A percentile compares a stretch with the other conserved stretches of the same genome.
phyloP scores from a whole-genome alignment of 1,284 basidiomycete genomes.

The Cutaneotrichosporon cavernicola region DNA sequence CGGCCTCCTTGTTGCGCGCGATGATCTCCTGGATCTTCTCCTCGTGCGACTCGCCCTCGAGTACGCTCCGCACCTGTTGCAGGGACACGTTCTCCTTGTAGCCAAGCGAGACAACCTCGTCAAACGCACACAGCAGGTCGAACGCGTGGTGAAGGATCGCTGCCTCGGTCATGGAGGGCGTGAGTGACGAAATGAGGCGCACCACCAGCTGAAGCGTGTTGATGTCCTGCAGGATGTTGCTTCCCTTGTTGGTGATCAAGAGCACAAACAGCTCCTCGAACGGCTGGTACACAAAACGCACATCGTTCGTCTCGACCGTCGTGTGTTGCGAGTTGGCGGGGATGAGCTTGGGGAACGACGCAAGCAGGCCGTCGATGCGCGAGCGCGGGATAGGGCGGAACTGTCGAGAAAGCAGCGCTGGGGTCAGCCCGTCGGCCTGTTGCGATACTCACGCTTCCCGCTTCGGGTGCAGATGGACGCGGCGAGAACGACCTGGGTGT shows the following conservation, averaged over 20 bases:
- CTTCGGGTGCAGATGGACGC: constrained; percentile 74
- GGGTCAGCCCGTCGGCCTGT: not conserved
- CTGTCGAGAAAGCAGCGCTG: constrained; percentile 94
- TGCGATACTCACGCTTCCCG: constrained; percentile 51
- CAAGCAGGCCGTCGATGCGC: constrained; percentile 89
- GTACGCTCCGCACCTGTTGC: constrained; percentile 82
- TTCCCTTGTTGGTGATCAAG: constrained; percentile 96
- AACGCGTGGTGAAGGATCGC: constrained; percentile 92
- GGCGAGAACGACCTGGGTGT: constrained; percentile 61
- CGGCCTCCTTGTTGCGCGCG: constrained; percentile 96
- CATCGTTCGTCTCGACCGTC: constrained; percentile 85
- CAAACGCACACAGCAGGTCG: constrained; percentile 91
- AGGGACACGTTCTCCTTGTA: constrained; percentile 92
- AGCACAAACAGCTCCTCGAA: constrained; percentile 97
- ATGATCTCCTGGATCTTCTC: constrained; percentile 99
- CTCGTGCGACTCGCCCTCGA: constrained; percentile 99
- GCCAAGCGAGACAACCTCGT: constrained; percentile 92
- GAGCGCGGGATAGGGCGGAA: constrained; percentile 91
- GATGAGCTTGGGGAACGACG: constrained; percentile 97
- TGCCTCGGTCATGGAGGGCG: constrained; percentile 71
- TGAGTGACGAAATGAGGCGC: constrained; percentile 89
- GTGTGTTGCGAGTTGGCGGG: constrained; percentile 97
- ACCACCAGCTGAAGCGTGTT: constrained; percentile 92
- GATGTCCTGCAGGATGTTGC: constrained; percentile 95
- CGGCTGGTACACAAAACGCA: constrained; percentile 97